phyloP scores from a whole-genome alignment of 2,329 filamentous ascomycete genomes.

The Cladophialophora exuberans region DNA sequence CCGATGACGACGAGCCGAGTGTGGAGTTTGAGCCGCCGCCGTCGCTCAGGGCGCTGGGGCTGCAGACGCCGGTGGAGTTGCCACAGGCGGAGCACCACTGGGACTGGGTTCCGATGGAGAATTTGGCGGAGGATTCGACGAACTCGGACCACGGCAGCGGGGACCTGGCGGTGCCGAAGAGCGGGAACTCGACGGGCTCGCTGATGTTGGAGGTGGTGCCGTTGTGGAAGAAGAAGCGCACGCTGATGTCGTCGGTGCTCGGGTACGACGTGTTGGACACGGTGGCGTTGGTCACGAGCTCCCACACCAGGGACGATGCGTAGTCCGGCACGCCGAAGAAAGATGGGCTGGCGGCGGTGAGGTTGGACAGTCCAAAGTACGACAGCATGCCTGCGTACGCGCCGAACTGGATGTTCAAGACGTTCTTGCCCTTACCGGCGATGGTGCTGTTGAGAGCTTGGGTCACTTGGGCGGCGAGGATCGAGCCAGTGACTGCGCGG shows the following conservation, averaged over 20 bases:
- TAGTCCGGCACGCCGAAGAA: conserved; percentile 85
- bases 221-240: conserved; percentile 67
- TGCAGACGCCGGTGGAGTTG: conserved; percentile 70
- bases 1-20: conserved; percentile 19
- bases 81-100: conserved; percentile 78
- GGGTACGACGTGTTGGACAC: conserved; percentile 45
- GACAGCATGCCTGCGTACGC: conserved; percentile 64
- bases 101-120: conserved; percentile 66
- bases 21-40: conserved; percentile 36
- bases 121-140: conserved; percentile 62
- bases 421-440: conserved; percentile 41
- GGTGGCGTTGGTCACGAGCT: conserved; percentile 62
- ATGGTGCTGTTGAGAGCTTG: conserved; percentile 49
- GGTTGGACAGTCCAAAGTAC: conserved; percentile 63
- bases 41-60: conserved; percentile 42
- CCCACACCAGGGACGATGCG: conserved; percentile 78
- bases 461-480: conserved; percentile 66
- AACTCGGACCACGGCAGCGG: conserved; percentile 72
- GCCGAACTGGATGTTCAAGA: conserved; percentile 61
- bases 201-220: conserved; percentile 55
- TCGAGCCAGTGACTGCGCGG: conserved; percentile 59
- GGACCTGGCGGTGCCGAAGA: conserved; percentile 61
- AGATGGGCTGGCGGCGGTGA: conserved; percentile 55
- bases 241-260: conserved; percentile 50
- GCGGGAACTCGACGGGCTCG: conserved; percentile 57